Evolutionary conservation across 2,329 filamentous ascomycete species (phyloP), one percentile per base, ranked within the genome.

Genomic region (Penicillium brasilianum): DNA sequence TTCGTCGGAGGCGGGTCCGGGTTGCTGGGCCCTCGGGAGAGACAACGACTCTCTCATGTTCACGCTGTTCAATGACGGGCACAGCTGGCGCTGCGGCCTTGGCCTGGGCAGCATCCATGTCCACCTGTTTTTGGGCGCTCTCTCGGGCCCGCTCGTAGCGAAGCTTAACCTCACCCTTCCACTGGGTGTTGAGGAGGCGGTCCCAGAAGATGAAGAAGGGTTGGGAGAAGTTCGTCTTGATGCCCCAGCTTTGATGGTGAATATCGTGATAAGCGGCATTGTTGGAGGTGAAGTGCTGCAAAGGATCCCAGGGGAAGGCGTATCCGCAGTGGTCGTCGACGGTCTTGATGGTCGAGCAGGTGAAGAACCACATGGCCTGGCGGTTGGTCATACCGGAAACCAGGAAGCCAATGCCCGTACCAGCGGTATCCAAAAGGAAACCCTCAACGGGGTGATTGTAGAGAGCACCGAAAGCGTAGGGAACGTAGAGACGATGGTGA

Each of bases 321-420:
- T 98, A 99, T 66, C 95, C 95, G 77, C 94, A 97, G 81, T 99
- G 95, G 74, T 99, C 95, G 73, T 97, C 93, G 28, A 98, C 92
- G 0, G 95, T 98, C 83, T 99, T 99, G 82, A 97, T 88, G 8
- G 92, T 96, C 34, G 91, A 94, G 76, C 88, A 85, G 54, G 89
- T 89, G 78, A 97, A 98, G 82, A 97, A 97, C 77, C 87, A 86
- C 82, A 97, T 93, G 69, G 89, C 90, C 77, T 96, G 92, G 57
- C 93, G 88, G 52, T 89, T 84, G n/a, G 88, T 92, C 90, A 98
- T 90, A 62, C 90, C 85, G 0, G 91, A 87, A 13, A 90, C 73
- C 71, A 97, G 88, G 80, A 96, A 98, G 22, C 87, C 92, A 39
- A 97, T 77, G 25, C 91, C 91, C 10, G 93, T 91, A 59, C 95